Base-by-base conservation (phyloP, 2,329 filamentous ascomycete species). In the Metarhizium sp. region DNA sequence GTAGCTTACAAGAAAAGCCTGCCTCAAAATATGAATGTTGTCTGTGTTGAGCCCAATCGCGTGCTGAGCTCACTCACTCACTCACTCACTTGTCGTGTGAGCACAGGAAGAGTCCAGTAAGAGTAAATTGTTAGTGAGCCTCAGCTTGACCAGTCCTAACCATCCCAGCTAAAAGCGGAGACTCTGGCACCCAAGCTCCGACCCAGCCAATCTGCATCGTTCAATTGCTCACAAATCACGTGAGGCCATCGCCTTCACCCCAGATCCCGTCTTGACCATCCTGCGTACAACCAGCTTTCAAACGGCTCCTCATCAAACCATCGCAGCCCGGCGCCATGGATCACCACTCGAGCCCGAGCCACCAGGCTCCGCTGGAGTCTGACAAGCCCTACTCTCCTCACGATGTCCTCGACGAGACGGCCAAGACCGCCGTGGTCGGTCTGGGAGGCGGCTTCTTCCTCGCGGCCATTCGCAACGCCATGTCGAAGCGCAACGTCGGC, bases 401-500 rank as follows among this genome's bases (percentile, higher is more conserved):
- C 71, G 88, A 95, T 79, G 85, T 90, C 62, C 73, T 95, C 64
- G 78, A 80, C 61, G 78, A 80, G 60, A 80, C 86, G 52, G 74
- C 86, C 67, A 84, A 82, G 69, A 82, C 84, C 59, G 81, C 80
- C 45, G 66, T 85, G 60, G 73, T 90, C 64, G 85, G 86, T 58
- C 84, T 84, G 66, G 75, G 76, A 57, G 80, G 81, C 58, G 91
- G 91, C 64, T 74, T 88, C 67, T 79, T 90, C 71, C 70, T 87
- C 58, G 87, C 90, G 52, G 86, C 88, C 55, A 79, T 95, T 61
- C 88, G 92, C 76, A 97, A 95, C 77, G 90, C 91, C 57, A 80
- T 96, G 63, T 80, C 86, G 55, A 91, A 85, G 76, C 80, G 83
- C 69, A 96, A 96, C 71, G 78, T 94, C 61, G 90, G 91, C 64